Base-by-base conservation (phyloP, 768 basidiomycete genomes). In the Termitomyces sp. region DNA sequence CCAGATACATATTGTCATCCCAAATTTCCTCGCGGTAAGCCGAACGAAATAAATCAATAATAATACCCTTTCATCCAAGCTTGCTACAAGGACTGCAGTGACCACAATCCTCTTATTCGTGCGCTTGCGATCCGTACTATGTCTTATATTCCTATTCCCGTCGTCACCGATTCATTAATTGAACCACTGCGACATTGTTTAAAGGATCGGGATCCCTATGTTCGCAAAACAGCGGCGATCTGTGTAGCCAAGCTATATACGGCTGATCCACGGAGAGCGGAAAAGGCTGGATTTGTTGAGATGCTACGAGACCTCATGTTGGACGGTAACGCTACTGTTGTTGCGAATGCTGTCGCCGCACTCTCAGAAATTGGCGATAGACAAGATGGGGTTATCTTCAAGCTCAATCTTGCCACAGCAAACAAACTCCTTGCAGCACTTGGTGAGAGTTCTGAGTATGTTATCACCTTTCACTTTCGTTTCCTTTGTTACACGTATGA, bases 61-160 rank as follows among this genome's bases (percentile, higher is more conserved):
- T 42, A 42, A 10, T 20, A 33, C 5, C 20, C 32, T 53, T 59
- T 62, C 28, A 8, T 53, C 9, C 30, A 68, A 56, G 33, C 52
- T 46, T 56, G 35, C 44, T 65, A 42, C n/a, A 42, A 98, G 96
- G 96, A 98, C 69, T 97, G 94, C 65, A 89, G 87, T 65, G 96
- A 98, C 69, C 85, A 91, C 47, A 98, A 98, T 70, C 96, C 97
- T 12, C 86, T 99, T 49, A 94, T 99, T 57, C 90, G 97, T 36
- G 97, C 96, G 16, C 79, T 99, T 47, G 94, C 97, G 20, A 95
- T 99, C 65, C 91, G 97, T 44, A 99, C 97, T 13, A 98, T 99
- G 96, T 96, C 97, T 7, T 98, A 97, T 68, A 98, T 99, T 65
- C 93, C 94, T 36, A 88, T 97, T 24, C 90, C 94, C 9, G 79